Percentiles rank a stretch among this genome's conserved stretches.
These are phyloP conservation scores for Penicillium cataractarum DNA, from an alignment of 495 filamentous ascomycete genomes.

Conservation along the genomic window DNA sequence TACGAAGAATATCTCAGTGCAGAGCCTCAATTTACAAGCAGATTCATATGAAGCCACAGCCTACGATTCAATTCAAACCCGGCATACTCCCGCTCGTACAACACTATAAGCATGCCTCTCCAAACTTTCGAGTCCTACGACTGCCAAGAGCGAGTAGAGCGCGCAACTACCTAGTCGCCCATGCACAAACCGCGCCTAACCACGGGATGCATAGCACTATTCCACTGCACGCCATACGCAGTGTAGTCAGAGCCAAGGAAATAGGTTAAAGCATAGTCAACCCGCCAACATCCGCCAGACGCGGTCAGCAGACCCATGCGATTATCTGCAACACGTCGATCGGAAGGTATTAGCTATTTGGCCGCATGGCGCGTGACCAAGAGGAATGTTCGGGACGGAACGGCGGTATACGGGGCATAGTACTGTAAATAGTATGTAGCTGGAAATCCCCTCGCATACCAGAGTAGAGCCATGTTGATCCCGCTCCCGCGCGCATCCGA, in stretches of 20 bases:
- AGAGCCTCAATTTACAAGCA: too few species aligned
- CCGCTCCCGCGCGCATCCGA: not conserved
- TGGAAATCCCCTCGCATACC: not conserved
- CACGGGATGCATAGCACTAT: not conserved
- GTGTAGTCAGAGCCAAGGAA: not conserved
- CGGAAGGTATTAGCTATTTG: not conserved
- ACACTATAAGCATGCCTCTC: not conserved
- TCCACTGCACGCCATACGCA: not conserved
- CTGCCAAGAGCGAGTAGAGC: not conserved
- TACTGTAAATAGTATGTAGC: not conserved
- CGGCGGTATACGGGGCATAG: not conserved
- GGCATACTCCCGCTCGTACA: too few species aligned
- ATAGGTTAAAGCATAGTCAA: not conserved
- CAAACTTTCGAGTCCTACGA: not conserved
- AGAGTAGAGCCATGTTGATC: not conserved
- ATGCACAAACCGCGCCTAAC: not conserved
- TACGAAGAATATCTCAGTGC: too few species aligned
- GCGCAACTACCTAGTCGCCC: not conserved
- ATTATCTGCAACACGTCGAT: not conserved
- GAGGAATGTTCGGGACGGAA: not conserved
- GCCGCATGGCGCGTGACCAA: not conserved
- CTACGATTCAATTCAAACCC: too few species aligned
- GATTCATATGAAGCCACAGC: too few species aligned
- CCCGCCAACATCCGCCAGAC: not conserved
- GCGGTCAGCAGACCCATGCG: conserved; percentile 3